These are phyloP conservation scores for Cydonia oblonga DNA, from an alignment of 331 rosid species.

Conservation along the genomic window DNA sequence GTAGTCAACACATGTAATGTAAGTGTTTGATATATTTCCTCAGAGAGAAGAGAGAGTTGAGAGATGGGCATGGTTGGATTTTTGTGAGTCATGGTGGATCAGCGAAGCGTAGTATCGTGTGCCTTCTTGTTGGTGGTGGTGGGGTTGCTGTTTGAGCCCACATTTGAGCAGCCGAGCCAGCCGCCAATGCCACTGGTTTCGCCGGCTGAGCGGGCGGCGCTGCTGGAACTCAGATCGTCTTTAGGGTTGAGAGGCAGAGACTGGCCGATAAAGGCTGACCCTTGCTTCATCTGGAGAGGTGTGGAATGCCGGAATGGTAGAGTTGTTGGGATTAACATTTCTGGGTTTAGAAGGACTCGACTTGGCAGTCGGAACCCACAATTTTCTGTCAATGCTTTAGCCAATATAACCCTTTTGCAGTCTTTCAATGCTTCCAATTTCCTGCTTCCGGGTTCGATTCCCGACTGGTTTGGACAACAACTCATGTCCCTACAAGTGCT, in stretches of 20 bases:
- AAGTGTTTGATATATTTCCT: background rate
- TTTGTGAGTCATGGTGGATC: slow-evolving; percentile 51
- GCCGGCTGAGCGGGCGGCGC: slow-evolving; percentile 33
- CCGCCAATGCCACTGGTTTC: slow-evolving; percentile 33
- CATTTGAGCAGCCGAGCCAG: slow-evolving; percentile 54
- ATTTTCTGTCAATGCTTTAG: slow-evolving; percentile 56
- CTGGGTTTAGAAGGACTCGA: slow-evolving; percentile 76
- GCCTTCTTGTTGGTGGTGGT: slow-evolving; percentile 29
- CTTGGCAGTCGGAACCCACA: slow-evolving; percentile 60
- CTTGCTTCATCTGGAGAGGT: slow-evolving; percentile 64
- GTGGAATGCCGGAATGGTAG: slow-evolving; percentile 55
- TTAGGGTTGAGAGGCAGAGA: slow-evolving; percentile 70
- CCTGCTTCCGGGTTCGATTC: slow-evolving; percentile 61
- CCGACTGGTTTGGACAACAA: slow-evolving; percentile 57
- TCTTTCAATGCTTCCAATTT: slow-evolving; percentile 80
- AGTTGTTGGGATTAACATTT: slow-evolving; percentile 64
- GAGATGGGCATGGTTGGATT: slow-evolving; percentile 39
- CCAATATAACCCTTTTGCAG: slow-evolving; percentile 52
- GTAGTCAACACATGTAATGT: slow-evolving; percentile 7
- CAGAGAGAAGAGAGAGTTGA: slow-evolving; percentile 8
- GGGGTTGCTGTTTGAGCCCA: slow-evolving; percentile 34
- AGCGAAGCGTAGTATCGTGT: slow-evolving; percentile 23
- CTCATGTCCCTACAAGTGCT: slow-evolving; percentile 40
- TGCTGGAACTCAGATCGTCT: slow-evolving; percentile 63
- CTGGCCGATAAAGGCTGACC: slow-evolving; percentile 84